These are phyloP conservation scores for Phellopilus nigrolimitatus DNA, from an alignment of 1,284 basidiomycete genomes.

Conservation along the genomic window DNA sequence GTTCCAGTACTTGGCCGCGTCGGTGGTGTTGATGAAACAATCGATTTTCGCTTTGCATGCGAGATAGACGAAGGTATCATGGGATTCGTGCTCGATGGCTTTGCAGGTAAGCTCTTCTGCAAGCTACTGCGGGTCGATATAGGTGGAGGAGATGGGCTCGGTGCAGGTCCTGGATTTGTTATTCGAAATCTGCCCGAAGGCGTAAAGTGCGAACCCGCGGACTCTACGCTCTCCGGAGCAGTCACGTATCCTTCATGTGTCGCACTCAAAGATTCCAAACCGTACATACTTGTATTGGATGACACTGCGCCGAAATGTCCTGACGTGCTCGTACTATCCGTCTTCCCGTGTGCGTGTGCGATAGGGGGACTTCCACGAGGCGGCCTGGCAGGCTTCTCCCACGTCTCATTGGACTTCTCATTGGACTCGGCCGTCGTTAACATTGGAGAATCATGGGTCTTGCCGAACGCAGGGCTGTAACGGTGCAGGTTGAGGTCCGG, in stretches of 20 bases:
- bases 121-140: conserved; percentile 27
- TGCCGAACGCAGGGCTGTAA: conserved; percentile 11
- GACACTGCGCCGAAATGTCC: neutral
- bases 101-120: conserved; percentile 39
- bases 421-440: neutral
- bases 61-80: conserved; percentile 28
- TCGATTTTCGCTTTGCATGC: conserved; percentile 31
- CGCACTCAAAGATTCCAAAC: conserved; percentile 10
- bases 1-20: conserved; percentile 18
- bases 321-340: conserved; percentile 12
- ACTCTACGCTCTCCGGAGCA: conserved; percentile 15
- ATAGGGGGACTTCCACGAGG: conserved; percentile 5
- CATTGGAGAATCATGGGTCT: conserved; percentile 6
- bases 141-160: conserved; percentile 13
- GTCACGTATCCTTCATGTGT: conserved; percentile 18
- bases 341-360: conserved; percentile 4
- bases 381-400: conserved; percentile 13
- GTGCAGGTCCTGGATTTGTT: conserved; percentile 3
- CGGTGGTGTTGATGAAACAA: conserved; percentile 28
- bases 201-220: neutral
- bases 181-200: conserved; percentile 4
- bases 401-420: neutral
- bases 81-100: conserved; percentile 27
- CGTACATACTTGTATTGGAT: neutral
- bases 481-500: conserved; percentile 7